Conservation (phyloP, 352 stramenopile species). For the Pythium rhizo-oryzae region DNA sequence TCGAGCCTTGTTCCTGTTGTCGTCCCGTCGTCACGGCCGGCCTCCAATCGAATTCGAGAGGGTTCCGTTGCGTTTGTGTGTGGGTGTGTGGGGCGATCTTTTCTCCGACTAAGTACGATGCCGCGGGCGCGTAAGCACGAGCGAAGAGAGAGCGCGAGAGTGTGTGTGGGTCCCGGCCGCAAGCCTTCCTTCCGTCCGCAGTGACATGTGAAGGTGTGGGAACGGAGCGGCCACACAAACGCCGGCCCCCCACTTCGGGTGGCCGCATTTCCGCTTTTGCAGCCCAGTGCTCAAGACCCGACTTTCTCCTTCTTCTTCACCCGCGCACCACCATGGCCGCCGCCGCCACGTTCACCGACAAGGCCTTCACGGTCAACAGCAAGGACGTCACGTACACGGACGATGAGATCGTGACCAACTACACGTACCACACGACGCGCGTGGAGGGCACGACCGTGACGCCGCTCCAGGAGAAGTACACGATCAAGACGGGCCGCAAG, state of each 20-base stretch:
- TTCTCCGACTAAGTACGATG: slow-evolving; percentile 27
- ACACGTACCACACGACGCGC: slow-evolving; percentile 93
- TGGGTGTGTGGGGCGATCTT: slow-evolving; percentile 25
- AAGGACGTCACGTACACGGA: slow-evolving; percentile 97
- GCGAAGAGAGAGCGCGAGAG: no score
- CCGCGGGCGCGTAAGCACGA: no score
- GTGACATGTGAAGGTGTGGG: slow-evolving; percentile 26
- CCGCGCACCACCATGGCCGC: slow-evolving; percentile 45
- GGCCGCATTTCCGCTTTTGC: slow-evolving; percentile 41
- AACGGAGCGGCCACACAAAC: slow-evolving; percentile 6
- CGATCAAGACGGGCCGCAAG: slow-evolving; percentile 97
- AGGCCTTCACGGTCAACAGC: slow-evolving; percentile 95
- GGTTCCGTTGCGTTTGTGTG: slow-evolving; percentile 6
- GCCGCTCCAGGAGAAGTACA: slow-evolving; percentile 92
- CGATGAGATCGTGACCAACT: slow-evolving; percentile 96
- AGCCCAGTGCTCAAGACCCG: slow-evolving; percentile 29
- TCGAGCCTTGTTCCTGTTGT: slow-evolving; percentile 14
- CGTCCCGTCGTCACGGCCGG: not conserved
- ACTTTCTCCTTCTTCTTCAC: not conserved
- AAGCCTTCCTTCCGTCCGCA: slow-evolving; percentile 4
- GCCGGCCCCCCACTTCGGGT: not conserved
- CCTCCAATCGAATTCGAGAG: slow-evolving; percentile 20
- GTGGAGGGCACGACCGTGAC: slow-evolving; percentile 92
- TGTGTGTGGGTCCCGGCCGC: not conserved
- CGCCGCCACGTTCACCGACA: slow-evolving; percentile 69